Evolutionary conservation across 257 asterid genomes (phyloP).

Genomic region (Fraxinus cuspidata): DNA sequence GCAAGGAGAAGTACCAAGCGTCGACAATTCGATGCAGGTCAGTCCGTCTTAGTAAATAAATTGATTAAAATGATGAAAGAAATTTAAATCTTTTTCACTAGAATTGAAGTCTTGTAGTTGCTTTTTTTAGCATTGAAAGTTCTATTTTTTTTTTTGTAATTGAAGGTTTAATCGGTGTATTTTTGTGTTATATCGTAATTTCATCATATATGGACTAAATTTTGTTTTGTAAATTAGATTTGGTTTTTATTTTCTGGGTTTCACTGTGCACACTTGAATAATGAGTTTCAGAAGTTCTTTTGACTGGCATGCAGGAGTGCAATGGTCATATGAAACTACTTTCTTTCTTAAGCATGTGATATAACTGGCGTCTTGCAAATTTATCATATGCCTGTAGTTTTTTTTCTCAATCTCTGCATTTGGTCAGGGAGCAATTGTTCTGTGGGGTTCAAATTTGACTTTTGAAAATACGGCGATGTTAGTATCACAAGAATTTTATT

Average conservation of each 20-base stretch:
- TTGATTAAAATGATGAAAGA: neutral
- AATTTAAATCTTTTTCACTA: neutral
- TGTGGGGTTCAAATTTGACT: neutral
- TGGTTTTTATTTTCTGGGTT: neutral
- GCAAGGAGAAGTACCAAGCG: conserved; percentile 47
- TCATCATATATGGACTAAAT: neutral
- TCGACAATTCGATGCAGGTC: conserved; percentile 53
- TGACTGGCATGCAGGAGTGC: neutral
- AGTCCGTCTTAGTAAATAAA: neutral
- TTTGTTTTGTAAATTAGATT: neutral
- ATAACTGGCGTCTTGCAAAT: neutral
- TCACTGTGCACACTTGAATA: neutral
- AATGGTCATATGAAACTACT: neutral
- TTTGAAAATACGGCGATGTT: neutral
- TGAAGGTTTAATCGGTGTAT: neutral
- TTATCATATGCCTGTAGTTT: neutral
- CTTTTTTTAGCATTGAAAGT: no score
- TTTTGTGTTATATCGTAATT: no score
- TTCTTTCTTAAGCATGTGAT: neutral
- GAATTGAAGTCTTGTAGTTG: neutral
- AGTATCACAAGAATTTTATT: neutral
- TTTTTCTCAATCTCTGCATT: neutral
- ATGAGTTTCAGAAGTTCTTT: neutral
- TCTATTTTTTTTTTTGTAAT: no score
- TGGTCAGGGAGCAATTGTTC: neutral